Evolutionary conservation across 2,329 filamentous ascomycete species (phyloP).

Genomic region (Knufia fluminis): DNA sequence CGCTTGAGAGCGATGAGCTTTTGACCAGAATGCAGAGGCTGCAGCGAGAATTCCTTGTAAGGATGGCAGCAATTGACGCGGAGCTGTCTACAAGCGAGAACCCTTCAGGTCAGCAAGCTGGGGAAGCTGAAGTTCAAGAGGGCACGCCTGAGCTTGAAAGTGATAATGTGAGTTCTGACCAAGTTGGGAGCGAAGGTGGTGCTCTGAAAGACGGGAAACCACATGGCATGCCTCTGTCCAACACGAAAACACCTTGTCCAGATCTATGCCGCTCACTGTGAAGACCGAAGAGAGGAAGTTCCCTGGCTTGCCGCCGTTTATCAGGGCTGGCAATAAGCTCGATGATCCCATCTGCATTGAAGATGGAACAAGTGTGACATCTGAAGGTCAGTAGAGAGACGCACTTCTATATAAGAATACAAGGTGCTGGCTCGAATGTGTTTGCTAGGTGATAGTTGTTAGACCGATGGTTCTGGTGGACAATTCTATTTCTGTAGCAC

Average conservation of each 20-base stretch:
- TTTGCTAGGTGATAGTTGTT: too few species aligned
- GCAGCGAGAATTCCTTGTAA: constrained; percentile 63
- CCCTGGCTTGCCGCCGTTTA: not conserved
- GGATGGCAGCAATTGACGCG: constrained; percentile 59
- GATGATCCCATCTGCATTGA: constrained; percentile 4
- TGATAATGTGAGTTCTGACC: not conserved
- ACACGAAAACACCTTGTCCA: constrained; percentile 1
- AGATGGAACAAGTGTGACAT: not conserved
- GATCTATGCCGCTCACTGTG: not conserved
- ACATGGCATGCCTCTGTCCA: constrained; percentile 1
- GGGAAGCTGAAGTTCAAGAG: not conserved
- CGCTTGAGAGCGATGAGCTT: constrained; percentile 56
- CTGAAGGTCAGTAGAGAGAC: not conserved
- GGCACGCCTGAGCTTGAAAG: not conserved
- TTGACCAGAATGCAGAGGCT: constrained; percentile 55
- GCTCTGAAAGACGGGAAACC: not conserved
- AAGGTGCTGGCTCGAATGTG: too few species aligned
- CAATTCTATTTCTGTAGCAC: too few species aligned
- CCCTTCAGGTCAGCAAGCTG: not conserved
- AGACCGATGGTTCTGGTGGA: too few species aligned
- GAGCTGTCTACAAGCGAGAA: constrained; percentile 18
- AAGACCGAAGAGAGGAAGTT: not conserved
- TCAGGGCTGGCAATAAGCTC: not conserved
- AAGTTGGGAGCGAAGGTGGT: not conserved
- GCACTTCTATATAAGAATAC: too few species aligned